Base-by-base conservation (phyloP, 2,329 filamentous ascomycete species). In the Botrytis medusae region DNA sequence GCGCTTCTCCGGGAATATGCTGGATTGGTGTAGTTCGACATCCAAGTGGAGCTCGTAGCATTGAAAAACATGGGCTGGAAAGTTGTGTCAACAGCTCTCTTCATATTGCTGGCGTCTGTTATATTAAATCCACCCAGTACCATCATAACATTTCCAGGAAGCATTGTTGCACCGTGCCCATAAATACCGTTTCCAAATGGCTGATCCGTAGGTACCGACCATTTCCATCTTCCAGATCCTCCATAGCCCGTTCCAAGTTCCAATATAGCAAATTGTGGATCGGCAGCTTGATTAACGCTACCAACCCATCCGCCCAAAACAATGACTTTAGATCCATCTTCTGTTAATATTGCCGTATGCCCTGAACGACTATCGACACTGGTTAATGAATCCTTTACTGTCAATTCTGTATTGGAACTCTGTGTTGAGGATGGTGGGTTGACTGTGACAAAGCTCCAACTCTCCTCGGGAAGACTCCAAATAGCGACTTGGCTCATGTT, bases 301-400 rank as follows among this genome's bases (percentile, higher is more conserved):
- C 95, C 95, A 7, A 98, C 94, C 96, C 96, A 99, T 1, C 96
- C 96, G 32, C 96, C 96, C 74, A 94, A 86, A 1, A 99, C 84
- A 59, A 97, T 84, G 14, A 98, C 85, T n/a, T 88, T 89, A 40
- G 85, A 88, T 0, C 95, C 95, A 79, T 97, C 94, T 70, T 92
- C 88, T 42, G 90, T 93, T 7, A 98, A 83, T 1, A 97, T 88
- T 1, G 95, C 91, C 0, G 93, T 95, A 80, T 99, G 96, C 0
- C 96, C 96, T 6, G 95, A 97, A 72, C 96, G 87, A 54, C 94
- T 93, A 77, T 97, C 92, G 7, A 80, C 73, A 10, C 29, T 76
- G 2, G 74, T 76, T n/a, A 71, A 70, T 7, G 75, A 75, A n/a
- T 82, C 83, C 74, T 86, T 86, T 25, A 87, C 80, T 1, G 87